phyloP scores from a whole-genome alignment of 345 rosid species.

The Heritiera fomes region DNA sequence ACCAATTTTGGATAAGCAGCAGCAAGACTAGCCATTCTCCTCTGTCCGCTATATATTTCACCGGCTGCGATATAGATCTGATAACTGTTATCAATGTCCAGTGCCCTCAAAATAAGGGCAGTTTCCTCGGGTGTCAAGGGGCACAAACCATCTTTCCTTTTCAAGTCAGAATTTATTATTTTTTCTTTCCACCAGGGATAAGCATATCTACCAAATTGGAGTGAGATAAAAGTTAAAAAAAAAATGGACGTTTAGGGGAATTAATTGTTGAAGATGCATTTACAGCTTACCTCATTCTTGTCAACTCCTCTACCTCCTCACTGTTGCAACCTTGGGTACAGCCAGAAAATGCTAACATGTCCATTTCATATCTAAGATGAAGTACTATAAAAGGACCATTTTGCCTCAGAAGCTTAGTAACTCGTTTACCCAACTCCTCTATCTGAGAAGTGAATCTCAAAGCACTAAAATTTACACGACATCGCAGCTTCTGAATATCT shows the following conservation, averaged over 20 bases:
- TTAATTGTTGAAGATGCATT: not conserved
- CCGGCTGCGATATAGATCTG: conserved; percentile 87
- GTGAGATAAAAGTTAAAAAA: not conserved
- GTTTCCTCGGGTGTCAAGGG: conserved; percentile 96
- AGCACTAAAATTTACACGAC: conserved; percentile 88
- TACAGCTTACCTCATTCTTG: conserved; percentile 80
- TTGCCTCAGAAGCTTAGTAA: conserved; percentile 72
- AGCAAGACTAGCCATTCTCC: conserved; percentile 70
- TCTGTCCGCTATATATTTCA: conserved; percentile 75
- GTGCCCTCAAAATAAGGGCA: conserved; percentile 66
- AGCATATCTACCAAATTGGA: conserved; percentile 60
- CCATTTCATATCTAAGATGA: conserved; percentile 99
- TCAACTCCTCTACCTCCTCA: conserved; percentile 89
- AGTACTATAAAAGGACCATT: conserved; percentile 89
- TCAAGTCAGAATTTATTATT: conserved; percentile 73
- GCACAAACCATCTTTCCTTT: conserved; percentile 84
- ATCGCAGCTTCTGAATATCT: conserved; percentile 89
- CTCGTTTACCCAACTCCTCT: conserved; percentile 86
- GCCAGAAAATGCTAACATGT: conserved; percentile 99
- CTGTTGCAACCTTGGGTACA: conserved; percentile 88
- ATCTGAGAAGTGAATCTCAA: conserved; percentile 88
- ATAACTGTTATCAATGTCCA: conserved; percentile 68
- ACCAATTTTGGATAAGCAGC: conserved; percentile 75
- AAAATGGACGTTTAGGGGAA: not conserved
- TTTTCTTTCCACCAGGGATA: conserved; percentile 98